phyloP scores from a whole-genome alignment of 495 filamentous ascomycete genomes.

The Letharia lupina region DNA sequence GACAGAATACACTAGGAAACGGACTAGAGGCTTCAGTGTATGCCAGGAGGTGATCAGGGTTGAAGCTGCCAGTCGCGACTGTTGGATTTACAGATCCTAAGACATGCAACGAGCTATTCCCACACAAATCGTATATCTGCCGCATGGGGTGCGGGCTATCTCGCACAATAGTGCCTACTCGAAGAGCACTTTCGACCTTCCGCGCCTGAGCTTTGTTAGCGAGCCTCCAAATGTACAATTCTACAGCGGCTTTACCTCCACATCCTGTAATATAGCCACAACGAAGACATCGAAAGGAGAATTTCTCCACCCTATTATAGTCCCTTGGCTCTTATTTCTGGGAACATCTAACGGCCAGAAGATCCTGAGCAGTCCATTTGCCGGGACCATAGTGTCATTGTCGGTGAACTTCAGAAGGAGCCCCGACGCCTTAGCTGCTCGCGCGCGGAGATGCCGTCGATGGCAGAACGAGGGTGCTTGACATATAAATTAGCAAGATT shows the following conservation, averaged over 20 bases:
- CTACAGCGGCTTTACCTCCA: slow-evolving; percentile 56
- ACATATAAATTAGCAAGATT: slow-evolving; percentile 14
- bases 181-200: slow-evolving; percentile 81
- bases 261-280: slow-evolving; percentile 77
- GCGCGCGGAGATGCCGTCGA: slow-evolving; percentile 81
- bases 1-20: slow-evolving; percentile 65
- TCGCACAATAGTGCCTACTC: slow-evolving; percentile 72
- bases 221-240: background rate
- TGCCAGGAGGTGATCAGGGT: slow-evolving; percentile 62
- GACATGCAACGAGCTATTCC: slow-evolving; percentile 72
- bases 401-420: slow-evolving; percentile 68
- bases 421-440: slow-evolving; percentile 91
- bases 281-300: slow-evolving; percentile 86
- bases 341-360: slow-evolving; percentile 93
- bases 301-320: slow-evolving; percentile 93
- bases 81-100: slow-evolving; percentile 67
- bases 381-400: slow-evolving; percentile 76
- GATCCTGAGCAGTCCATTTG: slow-evolving; percentile 88
- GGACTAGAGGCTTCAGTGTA: slow-evolving; percentile 48
- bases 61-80: slow-evolving; percentile 43
- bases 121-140: slow-evolving; percentile 77
- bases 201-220: slow-evolving; percentile 38
- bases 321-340: slow-evolving; percentile 61
- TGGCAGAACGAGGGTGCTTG: slow-evolving; percentile 77
- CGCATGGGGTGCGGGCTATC: slow-evolving; percentile 72